Base-by-base conservation (phyloP, 257 asterid genomes). In the Marsdenia floribunda region DNA sequence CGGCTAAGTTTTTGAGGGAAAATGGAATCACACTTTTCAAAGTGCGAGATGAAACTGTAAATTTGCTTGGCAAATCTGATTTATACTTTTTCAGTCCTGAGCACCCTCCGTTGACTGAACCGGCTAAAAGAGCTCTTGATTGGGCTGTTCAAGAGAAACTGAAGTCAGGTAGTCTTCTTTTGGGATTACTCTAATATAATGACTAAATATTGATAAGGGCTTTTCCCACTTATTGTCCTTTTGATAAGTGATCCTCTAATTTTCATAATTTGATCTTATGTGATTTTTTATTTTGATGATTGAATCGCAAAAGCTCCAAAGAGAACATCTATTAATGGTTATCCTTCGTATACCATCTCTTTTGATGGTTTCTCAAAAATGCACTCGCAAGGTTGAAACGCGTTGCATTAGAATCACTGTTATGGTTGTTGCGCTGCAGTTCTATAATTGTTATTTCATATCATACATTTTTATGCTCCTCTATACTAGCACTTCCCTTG, bases 61-160 rank as follows among this genome's bases (percentile, higher is more conserved):
- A 81, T 26, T 81, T 95, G 78, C 84, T 92, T 46, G 99, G 99
- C 52, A 92, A 83, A 77, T 87, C 97, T 21, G 96, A 89, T 76
- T 55, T 86, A 84, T 89, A 65, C 15, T 84, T 85, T 83, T 84
- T 78, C 89, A 87, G 93, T 84, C 96, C 97, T 0, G 93, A 88
- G 80, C 88, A 82, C 81, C 99, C 98, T 73, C 98, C 99, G 18
- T 85, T 92, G 84, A 92, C 96, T 16, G 87, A 86, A 85, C 96
- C 86, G 65, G 99, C 99, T 83, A 96, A 79, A 80, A 88, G 84
- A 85, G 97, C 96, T 75, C 89, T 95, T 81, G 93, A 92, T 80
- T 90, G 96, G 93, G 98, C 98, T 64, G 75, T 86, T 71, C 89
- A 87, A 59, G 97, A 87, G 87, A 91, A 91, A 85, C 80, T 92